Base-by-base conservation (phyloP, 805 yeast species). In the Zygosaccharomyces rouxii region DNA sequence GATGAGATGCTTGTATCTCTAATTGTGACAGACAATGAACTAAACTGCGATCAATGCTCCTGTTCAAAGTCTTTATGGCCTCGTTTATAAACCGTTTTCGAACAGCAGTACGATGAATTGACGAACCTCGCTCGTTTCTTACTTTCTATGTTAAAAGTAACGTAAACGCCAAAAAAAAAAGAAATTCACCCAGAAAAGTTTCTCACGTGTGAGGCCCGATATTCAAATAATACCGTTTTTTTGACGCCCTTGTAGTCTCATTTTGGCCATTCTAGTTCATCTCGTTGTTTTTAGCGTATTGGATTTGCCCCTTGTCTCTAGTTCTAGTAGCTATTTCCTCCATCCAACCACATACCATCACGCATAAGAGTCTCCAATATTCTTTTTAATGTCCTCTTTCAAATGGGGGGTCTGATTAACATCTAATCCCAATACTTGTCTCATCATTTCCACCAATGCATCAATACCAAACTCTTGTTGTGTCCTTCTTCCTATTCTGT, bases 401-500 rank as follows among this genome's bases (percentile, higher is more conserved):
- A 63, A 39, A n/a, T 44, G 41, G 1, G 47, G 47, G 2, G 48
- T 22, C 38, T 59, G 61, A 11, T 47, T 55, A 4, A 44, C 51
- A 7, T 49, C 48, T 3, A 62, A 33, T 2, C 55, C 56, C 54
- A 61, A 50, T 4, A 60, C 48, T 29, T 55, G 51, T 26, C 51
- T 48, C 16, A 63, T 55, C 45, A 63, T 33, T 16, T 14, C 39
- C 3, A 54, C 48, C 11, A 65, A 48, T 2, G 64, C 47, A 7
- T 54, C 52, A 23, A 57, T 26, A 5, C 50, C 55, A 41, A 65
- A 62, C 33, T 64, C 69, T 2, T 50, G 51, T 31, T 53, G 59
- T 4, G 68, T 57, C 37, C 67, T 47, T 52, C 62, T 57, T 2
- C 68, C 69, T 1, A 63, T 44, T 18, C 60, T 46, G 53, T 60